phyloP scores from a whole-genome alignment of 768 basidiomycete genomes.

The Boletus sensibilis region DNA sequence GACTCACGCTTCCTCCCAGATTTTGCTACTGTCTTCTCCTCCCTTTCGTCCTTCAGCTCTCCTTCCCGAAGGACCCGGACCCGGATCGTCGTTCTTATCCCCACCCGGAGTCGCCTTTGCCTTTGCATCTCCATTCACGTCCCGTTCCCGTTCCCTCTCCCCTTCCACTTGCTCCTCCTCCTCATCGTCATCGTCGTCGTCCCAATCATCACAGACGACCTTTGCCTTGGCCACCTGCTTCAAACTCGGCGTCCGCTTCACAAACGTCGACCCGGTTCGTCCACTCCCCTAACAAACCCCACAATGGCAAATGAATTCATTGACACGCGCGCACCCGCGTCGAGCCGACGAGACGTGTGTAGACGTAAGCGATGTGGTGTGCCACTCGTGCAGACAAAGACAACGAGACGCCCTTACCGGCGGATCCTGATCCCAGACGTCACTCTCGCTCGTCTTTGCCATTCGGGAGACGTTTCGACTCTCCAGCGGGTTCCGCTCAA shows the following conservation, averaged over 20 bases:
- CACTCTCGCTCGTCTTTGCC: constrained; percentile 12
- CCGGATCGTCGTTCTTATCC: background rate
- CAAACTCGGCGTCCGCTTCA: background rate
- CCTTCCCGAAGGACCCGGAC: background rate
- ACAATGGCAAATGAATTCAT: background rate
- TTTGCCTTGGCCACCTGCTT: background rate
- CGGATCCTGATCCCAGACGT: constrained; percentile 19
- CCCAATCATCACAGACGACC: constrained; percentile 55
- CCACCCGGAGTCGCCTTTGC: background rate
- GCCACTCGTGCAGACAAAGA: background rate
- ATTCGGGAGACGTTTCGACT: constrained; percentile 10
- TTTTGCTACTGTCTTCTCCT: constrained; percentile 40
- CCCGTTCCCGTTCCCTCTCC: no score
- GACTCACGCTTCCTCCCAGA: constrained; percentile 75
- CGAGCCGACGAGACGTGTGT: background rate
- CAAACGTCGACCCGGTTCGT: background rate
- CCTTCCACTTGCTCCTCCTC: background rate
- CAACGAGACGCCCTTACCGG: constrained; percentile 7
- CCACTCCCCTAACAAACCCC: constrained; percentile 5
- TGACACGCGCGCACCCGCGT: background rate
- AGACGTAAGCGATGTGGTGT: constrained; percentile 17
- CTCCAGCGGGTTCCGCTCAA: background rate
- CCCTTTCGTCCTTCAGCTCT: background rate
- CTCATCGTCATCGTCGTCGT: constrained; percentile 47
- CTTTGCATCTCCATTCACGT: background rate